Base-by-base conservation (phyloP, 1,284 basidiomycete genomes). In the Nidula niveotomentosa region DNA sequence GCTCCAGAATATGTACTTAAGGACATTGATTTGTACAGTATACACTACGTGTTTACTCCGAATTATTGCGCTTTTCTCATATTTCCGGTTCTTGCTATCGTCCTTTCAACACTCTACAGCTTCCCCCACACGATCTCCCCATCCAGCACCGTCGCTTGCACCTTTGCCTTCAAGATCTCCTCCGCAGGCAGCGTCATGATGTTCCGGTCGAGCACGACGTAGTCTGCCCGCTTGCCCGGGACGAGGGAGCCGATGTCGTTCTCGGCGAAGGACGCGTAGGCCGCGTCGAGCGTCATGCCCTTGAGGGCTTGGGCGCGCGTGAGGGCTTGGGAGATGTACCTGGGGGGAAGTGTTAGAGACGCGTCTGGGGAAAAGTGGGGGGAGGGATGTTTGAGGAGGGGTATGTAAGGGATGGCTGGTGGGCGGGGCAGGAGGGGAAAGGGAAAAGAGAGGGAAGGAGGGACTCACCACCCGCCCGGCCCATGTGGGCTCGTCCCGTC, bases 281-380 rank as follows among this genome's bases (percentile, higher is more conserved):
- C 94, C 0, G 92, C 84, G 59, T 93, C 91, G 18, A 88, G 73
- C 0, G 96, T 97, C 86, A 96, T 93, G 6, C 93, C 90, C 68
- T 86, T 89, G 36, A 91, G 74, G 0, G 89, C 86, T 69, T 97
- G 86, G 8, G 77, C 73, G 1, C 94, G 82, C 1, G 87, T 88
- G 10, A 98, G 76, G 36, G 80, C 78, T 68, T 97, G 81, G 0
- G 79, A 68, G 0, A 87, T 75, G 64, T 83, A 93, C 91, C 90
- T 92, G 10, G 15, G n/a, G 39, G 39, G 12, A 41, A 41, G 34
- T 41, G 35, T 30, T 5, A 30, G 30, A 30, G 30, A 30, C 6
- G 30, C 30, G 30, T 30, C 30, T 30, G 30, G 30, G 30, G 30
- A 30, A 30, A 30, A 5, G 30, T 30, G 30, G 30, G 30, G 30